Conservation (phyloP, 139 green algal genomes). For the Tetratostichococcus sp. region DNA sequence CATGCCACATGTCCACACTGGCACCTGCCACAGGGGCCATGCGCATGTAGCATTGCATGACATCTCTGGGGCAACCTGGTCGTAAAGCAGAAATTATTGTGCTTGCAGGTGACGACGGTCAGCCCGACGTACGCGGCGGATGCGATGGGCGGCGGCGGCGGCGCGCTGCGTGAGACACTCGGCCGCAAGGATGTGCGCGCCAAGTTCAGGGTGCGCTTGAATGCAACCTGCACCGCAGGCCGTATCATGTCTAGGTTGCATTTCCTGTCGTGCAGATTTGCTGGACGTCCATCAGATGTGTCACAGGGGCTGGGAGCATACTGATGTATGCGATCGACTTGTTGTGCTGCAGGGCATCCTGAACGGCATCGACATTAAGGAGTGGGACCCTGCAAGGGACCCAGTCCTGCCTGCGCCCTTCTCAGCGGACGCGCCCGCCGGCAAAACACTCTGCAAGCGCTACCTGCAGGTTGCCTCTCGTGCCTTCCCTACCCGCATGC, state of each 20-base stretch:
- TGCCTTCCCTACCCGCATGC: too few relatives aligned
- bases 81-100: too few relatives aligned
- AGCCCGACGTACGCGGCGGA: slow-evolving; percentile 87
- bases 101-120: slow-evolving; percentile 77
- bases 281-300: too few relatives aligned
- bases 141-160: slow-evolving; percentile 68
- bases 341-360: slow-evolving; percentile 73
- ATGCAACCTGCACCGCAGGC: too few relatives aligned
- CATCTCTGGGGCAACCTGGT: too few relatives aligned
- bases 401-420: slow-evolving; percentile 70
- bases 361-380: slow-evolving; percentile 88
- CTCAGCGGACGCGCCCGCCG: slow-evolving; percentile 37
- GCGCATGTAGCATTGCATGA: too few relatives aligned
- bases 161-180: slow-evolving; percentile 76
- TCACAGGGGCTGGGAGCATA: too few relatives aligned
- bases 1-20: too few relatives aligned
- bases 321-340: too few relatives aligned
- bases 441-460: slow-evolving; percentile 87
- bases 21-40: too few relatives aligned
- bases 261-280: too few relatives aligned
- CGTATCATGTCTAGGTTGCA: too few relatives aligned
- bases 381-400: slow-evolving; percentile 82
- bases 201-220: slow-evolving; percentile 30
- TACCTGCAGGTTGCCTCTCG: slow-evolving; percentile 58
- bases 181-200: slow-evolving; percentile 33